Percentiles rank a stretch among this genome's conserved stretches.
Conservation (phyloP, 2,329 filamentous ascomycete species). For the Hypomyces rosellus region DNA sequence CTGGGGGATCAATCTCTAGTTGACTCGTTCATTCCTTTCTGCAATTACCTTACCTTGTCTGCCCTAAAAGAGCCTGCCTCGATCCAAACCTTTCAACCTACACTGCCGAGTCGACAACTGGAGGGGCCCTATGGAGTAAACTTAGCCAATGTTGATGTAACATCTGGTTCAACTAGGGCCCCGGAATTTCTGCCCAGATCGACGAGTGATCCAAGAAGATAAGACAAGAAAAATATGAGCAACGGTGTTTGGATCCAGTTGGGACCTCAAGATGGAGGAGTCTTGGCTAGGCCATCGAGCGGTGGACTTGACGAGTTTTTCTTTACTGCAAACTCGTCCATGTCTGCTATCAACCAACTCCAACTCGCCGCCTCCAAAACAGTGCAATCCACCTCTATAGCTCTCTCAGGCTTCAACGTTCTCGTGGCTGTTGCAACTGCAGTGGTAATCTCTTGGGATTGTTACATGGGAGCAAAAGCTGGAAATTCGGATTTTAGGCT, state of each 20-base stretch:
- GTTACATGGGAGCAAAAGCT: conserved; percentile 40
- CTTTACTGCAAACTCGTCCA: conserved; percentile 36
- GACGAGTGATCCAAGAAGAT: not conserved
- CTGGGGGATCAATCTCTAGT: not conserved
- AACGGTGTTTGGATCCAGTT: conserved; percentile 5
- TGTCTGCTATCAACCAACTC: conserved; percentile 44
- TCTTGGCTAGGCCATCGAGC: conserved; percentile 11
- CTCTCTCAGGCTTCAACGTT: conserved; percentile 55
- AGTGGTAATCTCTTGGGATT: conserved; percentile 50
- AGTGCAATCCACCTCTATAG: conserved; percentile 54
- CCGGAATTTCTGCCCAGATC: not conserved
- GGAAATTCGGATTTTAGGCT: conserved; percentile 34
- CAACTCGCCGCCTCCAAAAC: conserved; percentile 49
- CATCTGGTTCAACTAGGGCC: conserved; percentile 2
- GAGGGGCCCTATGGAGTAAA: not conserved
- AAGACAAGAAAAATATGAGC: conserved; percentile 9
- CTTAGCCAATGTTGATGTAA: conserved; percentile 6
- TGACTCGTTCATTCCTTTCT: not conserved
- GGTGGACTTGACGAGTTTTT: conserved; percentile 19
- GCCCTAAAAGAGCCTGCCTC: too few relatives aligned
- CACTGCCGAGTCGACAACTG: too few relatives aligned
- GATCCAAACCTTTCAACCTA: too few relatives aligned
- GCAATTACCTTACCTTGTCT: too few relatives aligned
- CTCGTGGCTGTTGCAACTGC: conserved; percentile 51
- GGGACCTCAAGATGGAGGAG: conserved; percentile 10